Conservation (phyloP, 768 basidiomycete genomes). For the Dictyophora rubrovolvata region DNA sequence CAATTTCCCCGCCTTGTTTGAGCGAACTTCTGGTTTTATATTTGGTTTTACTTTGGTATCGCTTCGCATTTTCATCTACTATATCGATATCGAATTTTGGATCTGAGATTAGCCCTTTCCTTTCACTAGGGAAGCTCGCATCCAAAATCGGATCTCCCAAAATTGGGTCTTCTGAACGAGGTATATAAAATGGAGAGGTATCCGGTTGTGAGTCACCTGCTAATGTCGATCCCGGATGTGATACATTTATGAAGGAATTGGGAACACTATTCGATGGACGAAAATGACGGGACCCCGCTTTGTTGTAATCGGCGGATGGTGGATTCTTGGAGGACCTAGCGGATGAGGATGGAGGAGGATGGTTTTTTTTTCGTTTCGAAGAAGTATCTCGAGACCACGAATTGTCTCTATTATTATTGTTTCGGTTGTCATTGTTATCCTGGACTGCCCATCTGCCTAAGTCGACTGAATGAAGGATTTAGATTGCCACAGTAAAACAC, state of each 20-base stretch:
- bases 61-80: background rate
- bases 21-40: slow-evolving; percentile 2
- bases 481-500: background rate
- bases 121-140: too few species aligned
- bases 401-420: too few species aligned
- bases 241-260: background rate
- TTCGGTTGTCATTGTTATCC: background rate
- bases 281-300: too few species aligned
- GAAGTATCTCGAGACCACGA: too few species aligned
- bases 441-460: background rate
- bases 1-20: slow-evolving; percentile 1
- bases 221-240: background rate
- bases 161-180: too few species aligned
- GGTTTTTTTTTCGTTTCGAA: too few species aligned
- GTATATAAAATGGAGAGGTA: too few species aligned
- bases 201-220: too few species aligned
- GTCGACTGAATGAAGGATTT: background rate
- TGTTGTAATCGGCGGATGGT: background rate
- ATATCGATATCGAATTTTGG: background rate
- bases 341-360: too few species aligned
- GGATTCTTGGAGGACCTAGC: background rate
- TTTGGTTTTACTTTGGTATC: background rate
- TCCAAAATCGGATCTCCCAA: too few species aligned
- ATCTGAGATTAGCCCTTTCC: background rate
- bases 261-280: background rate